Conservation (phyloP, 2,329 filamentous ascomycete genomes). For the Emydomyces testavorans region DNA sequence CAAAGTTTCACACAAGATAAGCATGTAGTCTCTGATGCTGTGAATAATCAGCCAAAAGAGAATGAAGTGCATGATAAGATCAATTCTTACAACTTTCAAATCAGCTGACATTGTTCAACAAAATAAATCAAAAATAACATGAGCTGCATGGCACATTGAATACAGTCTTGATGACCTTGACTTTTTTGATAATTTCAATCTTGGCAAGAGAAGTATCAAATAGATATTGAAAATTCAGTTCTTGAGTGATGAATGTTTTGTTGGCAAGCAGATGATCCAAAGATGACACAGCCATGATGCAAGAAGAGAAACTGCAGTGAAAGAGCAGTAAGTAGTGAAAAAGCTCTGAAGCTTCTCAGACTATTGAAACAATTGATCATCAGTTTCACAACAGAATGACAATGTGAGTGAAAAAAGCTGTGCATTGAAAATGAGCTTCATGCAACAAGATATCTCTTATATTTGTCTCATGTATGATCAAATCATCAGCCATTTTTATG, state of each 20-base stretch:
- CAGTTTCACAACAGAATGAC: no score
- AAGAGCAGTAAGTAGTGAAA: no score
- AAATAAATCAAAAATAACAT: background rate
- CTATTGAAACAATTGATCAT: no score
- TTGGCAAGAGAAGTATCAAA: no score
- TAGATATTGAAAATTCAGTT: background rate
- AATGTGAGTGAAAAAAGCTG: no score
- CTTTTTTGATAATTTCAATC: slow-evolving; percentile 1
- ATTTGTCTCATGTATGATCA: no score
- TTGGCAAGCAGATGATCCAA: background rate
- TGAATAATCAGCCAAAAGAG: slow-evolving; percentile 4
- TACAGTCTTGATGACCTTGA: background rate
- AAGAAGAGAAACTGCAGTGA: background rate
- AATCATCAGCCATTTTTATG: no score
- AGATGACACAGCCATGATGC: background rate
- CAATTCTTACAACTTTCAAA: background rate
- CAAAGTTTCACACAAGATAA: background rate
- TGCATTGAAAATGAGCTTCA: no score
- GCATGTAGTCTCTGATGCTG: slow-evolving; percentile 3
- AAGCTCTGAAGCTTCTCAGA: no score
- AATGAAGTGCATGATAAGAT: background rate
- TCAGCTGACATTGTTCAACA: background rate
- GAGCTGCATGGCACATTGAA: background rate
- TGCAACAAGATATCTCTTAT: no score
- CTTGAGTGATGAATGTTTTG: slow-evolving; percentile 1